These are phyloP conservation scores for Serendipita sp. DNA, from an alignment of 768 basidiomycete genomes.

Conservation along the genomic window DNA sequence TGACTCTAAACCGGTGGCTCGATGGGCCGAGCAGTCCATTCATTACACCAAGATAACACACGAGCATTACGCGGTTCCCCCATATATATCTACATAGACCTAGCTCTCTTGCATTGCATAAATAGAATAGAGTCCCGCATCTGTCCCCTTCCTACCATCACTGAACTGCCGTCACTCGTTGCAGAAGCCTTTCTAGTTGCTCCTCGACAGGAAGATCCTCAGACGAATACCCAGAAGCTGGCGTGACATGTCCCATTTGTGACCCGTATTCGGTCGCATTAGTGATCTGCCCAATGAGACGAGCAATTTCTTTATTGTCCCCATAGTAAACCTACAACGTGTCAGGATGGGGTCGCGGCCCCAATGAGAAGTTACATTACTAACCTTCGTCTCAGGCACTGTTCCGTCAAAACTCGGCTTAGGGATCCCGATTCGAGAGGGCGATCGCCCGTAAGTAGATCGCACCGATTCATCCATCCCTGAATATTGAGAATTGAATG, in stretches of 20 bases:
- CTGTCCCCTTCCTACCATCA: neutral
- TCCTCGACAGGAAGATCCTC: constrained; percentile 16
- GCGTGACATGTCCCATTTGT: constrained; percentile 53
- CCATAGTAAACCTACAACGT: constrained; percentile 52
- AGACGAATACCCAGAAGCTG: constrained; percentile 19
- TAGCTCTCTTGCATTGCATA: too few species aligned
- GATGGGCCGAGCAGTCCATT: neutral
- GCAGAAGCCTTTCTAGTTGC: constrained; percentile 6
- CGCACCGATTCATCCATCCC: constrained; percentile 43
- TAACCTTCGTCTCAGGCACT: constrained; percentile 63
- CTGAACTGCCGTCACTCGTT: neutral
- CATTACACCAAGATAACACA: neutral
- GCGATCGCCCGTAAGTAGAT: constrained; percentile 49
- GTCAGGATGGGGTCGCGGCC: constrained; percentile 2
- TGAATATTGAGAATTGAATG: constrained; percentile 64
- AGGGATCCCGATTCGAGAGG: constrained; percentile 40
- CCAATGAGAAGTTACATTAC: constrained; percentile 14
- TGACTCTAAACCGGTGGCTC: constrained; percentile 3
- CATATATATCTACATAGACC: constrained; percentile 1
- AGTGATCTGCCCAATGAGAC: constrained; percentile 68
- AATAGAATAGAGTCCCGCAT: neutral
- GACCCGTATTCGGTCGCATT: constrained; percentile 70
- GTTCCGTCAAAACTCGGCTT: neutral
- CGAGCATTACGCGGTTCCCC: neutral
- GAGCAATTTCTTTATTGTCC: constrained; percentile 63